Evolutionary conservation across 495 filamentous ascomycete genomes (phyloP), one percentile per base, ranked within the genome.

Genomic region (Neurospora sp.): DNA sequence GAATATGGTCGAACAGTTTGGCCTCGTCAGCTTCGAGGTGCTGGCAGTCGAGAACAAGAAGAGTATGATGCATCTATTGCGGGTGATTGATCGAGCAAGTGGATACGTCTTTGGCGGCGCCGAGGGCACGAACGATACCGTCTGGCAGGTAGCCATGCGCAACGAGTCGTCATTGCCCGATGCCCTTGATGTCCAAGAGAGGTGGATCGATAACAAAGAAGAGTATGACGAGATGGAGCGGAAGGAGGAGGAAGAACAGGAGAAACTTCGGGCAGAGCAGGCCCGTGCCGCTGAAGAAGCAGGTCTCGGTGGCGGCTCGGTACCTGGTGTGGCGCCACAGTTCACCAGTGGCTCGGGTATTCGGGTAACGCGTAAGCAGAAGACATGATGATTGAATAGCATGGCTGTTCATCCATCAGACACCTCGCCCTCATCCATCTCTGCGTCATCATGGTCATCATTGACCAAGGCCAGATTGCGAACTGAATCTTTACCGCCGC

Each of bases 41-140:
- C 84, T 99, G 70, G 94, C 95, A 0, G 94, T 99, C 7, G 96
- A 99, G 79, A 94, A 99, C 81, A 96, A 95, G 81, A 91, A 89
- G 82, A 94, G 91, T 77, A 97, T 99, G 94, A 96, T 94, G 89
- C 90, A 89, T 74, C 85, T 99, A 8, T 82, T 99, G 53, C 88
- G 90, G 68, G 89, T 92, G 0, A 93, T 99, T 74, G 96, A 99
- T 81, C 88, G 94, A 35, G 94, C 96, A 0, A 89, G 92, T 3
- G 96, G 96, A 0, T 98, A 98, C 81, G 95, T 91, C 0, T 98
- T 99, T 83, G 94, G 94, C 0, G 87, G 91, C 8, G 91, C 93
- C 3, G 94, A 97, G 80, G 96, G 94, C 1, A 91, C 94, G 69
- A 97, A 98, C 76, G 96, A 99, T 80, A 91, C 89, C 37, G 86